Conservation (phyloP, 495 filamentous ascomycete species). For the Aspergillus saccharolyticus region DNA sequence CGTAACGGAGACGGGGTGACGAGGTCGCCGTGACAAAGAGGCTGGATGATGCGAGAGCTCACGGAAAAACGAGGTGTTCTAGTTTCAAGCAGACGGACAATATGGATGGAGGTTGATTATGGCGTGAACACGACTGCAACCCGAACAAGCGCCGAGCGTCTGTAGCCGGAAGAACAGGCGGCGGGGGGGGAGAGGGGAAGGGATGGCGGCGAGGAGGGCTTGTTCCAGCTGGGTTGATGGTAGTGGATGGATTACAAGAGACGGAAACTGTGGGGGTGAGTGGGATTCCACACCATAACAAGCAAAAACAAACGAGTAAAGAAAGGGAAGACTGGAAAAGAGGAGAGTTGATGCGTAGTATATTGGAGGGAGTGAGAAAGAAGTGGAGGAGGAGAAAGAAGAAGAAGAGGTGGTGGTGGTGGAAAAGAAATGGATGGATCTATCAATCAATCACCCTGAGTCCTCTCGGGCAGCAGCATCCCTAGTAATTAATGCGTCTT, state of each 20-base stretch:
- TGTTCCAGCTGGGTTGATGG: neutral
- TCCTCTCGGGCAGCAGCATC: neutral
- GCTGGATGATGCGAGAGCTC: neutral
- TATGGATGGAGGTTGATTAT: neutral
- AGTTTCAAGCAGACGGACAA: neutral
- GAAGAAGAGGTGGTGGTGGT: neutral
- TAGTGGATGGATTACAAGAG: neutral
- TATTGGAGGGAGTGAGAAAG: neutral
- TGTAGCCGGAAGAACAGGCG: conserved; percentile 13
- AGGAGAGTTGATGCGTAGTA: neutral
- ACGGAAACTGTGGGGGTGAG: neutral
- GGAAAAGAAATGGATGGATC: neutral
- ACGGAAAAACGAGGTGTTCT: neutral
- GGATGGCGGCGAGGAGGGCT: no score
- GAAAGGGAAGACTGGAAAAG: neutral
- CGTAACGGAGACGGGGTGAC: conserved; percentile 3
- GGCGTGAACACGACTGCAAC: conserved; percentile 7
- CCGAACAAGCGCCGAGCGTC: conserved; percentile 19
- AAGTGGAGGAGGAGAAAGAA: neutral
- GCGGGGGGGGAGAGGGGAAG: conserved; percentile 1
- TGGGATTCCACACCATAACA: neutral
- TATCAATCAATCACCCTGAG: neutral
- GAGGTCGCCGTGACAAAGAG: neutral
- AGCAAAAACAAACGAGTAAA: neutral
- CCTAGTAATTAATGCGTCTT: no score